Evolutionary conservation across 768 basidiomycete genomes (phyloP), one percentile per base, ranked within the genome.

Genomic region (Leccinellum albellum): DNA sequence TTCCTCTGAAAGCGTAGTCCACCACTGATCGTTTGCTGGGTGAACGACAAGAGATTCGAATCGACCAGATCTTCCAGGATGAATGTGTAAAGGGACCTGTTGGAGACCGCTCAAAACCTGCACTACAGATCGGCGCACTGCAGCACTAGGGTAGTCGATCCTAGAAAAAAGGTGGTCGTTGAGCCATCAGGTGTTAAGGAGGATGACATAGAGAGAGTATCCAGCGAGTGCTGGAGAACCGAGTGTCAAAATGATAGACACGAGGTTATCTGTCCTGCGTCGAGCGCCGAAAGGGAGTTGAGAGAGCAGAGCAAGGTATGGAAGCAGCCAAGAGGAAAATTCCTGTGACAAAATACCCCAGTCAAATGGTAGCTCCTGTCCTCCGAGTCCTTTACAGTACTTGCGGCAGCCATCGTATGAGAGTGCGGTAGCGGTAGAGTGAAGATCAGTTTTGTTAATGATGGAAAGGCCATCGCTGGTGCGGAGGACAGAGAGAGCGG

Each of bases 251-350:
- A 81, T n/a, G n/a, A 72, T 72, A 9, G 78, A 74, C 58, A 73
- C 67, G 28, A 80, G 63, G 50, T 80, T 78, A 24, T 78, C 77
- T n/a, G 70, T 59, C 24, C 64, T 73, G 51, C 73, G 72, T 13
- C 58, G 67, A 29, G 75, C 70, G 7, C 79, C 79, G 26, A 79
- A 82, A 0, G 79, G 81, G 17, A 82, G 73, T 46, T 79, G 79
- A 0, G 79, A 78, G n/a, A 81, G 66, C 8, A 82, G 58, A 0
- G 80, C 78, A 10, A 82, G 72, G 71, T 77, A 80, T 8, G 80
- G 80, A 5, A 82, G 54, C 1, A 81, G 67, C 80, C 80, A 82
- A 0, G 77, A 61, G 9, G 71, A 68, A 60, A 75, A 79, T 46
- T 76, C 68, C 48, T 76, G 75, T 0, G 70, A 48, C 37, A 69